phyloP scores from a whole-genome alignment of 2,329 filamentous ascomycete species.

The Thyridium curvatum region DNA sequence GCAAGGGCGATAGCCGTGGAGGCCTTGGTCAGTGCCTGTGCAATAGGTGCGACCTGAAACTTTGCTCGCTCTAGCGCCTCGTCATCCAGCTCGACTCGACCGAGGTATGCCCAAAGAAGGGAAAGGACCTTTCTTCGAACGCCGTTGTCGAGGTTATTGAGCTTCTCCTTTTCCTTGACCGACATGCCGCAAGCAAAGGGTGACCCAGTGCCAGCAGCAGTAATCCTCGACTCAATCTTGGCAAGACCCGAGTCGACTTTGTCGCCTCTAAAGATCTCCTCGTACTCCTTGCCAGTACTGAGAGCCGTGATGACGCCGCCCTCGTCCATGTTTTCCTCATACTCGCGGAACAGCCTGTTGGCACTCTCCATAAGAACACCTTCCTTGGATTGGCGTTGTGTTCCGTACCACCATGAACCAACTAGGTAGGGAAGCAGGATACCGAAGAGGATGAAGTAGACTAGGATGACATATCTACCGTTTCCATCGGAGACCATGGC shows the following conservation, averaged over 20 bases:
- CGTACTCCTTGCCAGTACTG: constrained; percentile 82
- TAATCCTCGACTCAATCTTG: constrained; percentile 75
- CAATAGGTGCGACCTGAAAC: constrained; percentile 82
- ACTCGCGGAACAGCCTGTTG: constrained; percentile 90
- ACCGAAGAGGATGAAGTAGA: constrained; percentile 84
- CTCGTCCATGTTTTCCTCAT: constrained; percentile 75
- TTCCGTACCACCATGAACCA: constrained; percentile 98
- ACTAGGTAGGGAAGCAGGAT: constrained; percentile 89
- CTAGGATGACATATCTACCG: constrained; percentile 87
- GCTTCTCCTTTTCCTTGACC: constrained; percentile 65
- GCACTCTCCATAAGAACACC: constrained; percentile 89
- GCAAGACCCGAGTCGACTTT: constrained; percentile 75
- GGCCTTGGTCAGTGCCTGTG: constrained; percentile 76
- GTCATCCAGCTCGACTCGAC: constrained; percentile 79
- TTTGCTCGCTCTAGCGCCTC: constrained; percentile 74
- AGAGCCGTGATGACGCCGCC: constrained; percentile 74
- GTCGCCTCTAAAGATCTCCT: constrained; percentile 66
- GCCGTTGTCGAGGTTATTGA: constrained; percentile 76
- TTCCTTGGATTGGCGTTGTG: constrained; percentile 87
- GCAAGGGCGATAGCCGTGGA: constrained; percentile 83
- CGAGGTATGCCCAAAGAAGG: constrained; percentile 91
- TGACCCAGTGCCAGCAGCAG: constrained; percentile 51
- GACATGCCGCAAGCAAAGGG: constrained; percentile 54
- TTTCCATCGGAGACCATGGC: constrained; percentile 90
- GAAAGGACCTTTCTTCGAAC: constrained; percentile 79